Evolutionary conservation across 1,284 basidiomycete genomes (phyloP).

Genomic region (Boletus calvinii): DNA sequence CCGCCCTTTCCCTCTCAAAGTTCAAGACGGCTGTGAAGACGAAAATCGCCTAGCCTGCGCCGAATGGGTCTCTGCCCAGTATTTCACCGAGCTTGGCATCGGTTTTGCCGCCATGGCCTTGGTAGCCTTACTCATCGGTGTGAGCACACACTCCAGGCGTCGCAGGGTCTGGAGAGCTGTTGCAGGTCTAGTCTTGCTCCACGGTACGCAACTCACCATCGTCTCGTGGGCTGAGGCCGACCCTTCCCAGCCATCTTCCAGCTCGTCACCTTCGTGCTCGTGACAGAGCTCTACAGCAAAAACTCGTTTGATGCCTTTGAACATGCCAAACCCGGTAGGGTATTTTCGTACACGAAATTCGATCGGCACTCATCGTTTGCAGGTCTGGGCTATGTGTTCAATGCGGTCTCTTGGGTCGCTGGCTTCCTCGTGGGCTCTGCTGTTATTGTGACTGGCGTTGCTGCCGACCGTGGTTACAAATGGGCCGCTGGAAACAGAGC

Average conservation of each 20-base stretch:
- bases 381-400: slow-evolving; percentile 62
- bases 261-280: slow-evolving; percentile 58
- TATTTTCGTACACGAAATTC: background rate
- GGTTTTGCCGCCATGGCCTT: slow-evolving; percentile 62
- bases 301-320: slow-evolving; percentile 52
- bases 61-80: slow-evolving; percentile 68
- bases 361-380: slow-evolving; percentile 6
- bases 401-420: slow-evolving; percentile 58
- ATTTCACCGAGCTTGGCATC: slow-evolving; percentile 57
- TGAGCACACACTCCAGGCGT: slow-evolving; percentile 68
- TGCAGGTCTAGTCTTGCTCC: slow-evolving; percentile 58
- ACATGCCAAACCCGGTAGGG: slow-evolving; percentile 58
- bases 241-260: slow-evolving; percentile 51
- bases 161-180: slow-evolving; percentile 73
- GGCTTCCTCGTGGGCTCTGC: slow-evolving; percentile 51
- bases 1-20: slow-evolving; percentile 61
- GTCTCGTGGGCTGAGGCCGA: background rate
- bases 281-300: slow-evolving; percentile 59
- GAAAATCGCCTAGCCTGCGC: slow-evolving; percentile 62
- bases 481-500: slow-evolving; percentile 78
- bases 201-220: slow-evolving; percentile 43
- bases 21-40: slow-evolving; percentile 59
- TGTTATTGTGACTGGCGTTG: slow-evolving; percentile 62
- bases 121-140: slow-evolving; percentile 59
- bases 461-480: slow-evolving; percentile 62